These are phyloP conservation scores for Apophysomyces ossiformis DNA, from an alignment of 371 early-diverging fungal species.

Conservation along the genomic window DNA sequence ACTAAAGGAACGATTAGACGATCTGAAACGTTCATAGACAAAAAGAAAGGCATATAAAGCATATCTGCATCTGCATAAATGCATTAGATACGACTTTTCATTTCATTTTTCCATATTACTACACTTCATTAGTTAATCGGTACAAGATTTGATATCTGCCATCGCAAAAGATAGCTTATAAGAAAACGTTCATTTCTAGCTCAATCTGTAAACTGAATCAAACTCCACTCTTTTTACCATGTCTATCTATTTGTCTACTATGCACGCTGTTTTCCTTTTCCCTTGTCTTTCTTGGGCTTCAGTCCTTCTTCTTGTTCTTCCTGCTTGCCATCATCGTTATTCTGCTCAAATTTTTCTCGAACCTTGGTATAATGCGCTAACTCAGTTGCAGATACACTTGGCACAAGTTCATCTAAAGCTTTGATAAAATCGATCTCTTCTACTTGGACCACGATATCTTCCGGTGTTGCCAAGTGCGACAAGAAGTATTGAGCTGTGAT, in stretches of 20 bases:
- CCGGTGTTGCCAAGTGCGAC: slow-evolving; percentile 38
- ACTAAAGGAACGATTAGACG: slow-evolving; percentile 63
- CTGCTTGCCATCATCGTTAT: slow-evolving; percentile 29
- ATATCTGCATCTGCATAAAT: slow-evolving; percentile 3
- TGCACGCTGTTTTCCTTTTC: slow-evolving; percentile 31
- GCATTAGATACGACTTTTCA: no score
- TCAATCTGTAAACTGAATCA: no score
- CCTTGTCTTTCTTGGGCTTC: slow-evolving; percentile 23
- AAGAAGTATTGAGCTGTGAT: slow-evolving; percentile 32
- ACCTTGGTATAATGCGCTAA: slow-evolving; percentile 86
- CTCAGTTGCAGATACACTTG: slow-evolving; percentile 89
- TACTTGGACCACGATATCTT: slow-evolving; percentile 77
- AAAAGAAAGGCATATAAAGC: slow-evolving; percentile 2
- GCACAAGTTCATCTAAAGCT: slow-evolving; percentile 86
- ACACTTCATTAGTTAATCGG: no score
- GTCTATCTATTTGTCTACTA: background rate
- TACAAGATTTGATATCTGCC: no score
- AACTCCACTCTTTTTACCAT: no score
- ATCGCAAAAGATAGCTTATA: no score
- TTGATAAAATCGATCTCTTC: slow-evolving; percentile 79
- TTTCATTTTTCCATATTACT: no score
- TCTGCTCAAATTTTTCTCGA: slow-evolving; percentile 66
- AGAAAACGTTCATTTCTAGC: no score
- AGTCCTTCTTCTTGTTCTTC: slow-evolving; percentile 13
- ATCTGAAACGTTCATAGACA: slow-evolving; percentile 44